Evolutionary conservation across 768 basidiomycete genomes (phyloP), one percentile per base, ranked within the genome.

Genomic region (Grammothele lineata): DNA sequence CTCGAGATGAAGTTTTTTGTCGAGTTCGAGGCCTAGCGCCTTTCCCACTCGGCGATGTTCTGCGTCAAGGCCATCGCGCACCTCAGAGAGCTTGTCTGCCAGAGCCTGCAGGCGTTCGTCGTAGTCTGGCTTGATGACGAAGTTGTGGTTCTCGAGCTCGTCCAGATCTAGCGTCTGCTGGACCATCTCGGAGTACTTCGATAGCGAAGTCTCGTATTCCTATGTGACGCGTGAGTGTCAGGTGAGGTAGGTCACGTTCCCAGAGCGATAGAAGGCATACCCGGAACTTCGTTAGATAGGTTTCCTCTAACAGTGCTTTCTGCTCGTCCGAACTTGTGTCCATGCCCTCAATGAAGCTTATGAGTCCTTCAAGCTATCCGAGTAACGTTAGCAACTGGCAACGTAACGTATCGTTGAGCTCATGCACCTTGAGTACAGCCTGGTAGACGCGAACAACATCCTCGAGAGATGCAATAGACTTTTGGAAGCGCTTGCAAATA

Each of bases 391-490:
- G 14, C 8, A 7, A 30, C 8, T 30, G 27, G 7, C 8, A 30
- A 30, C 27, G 14, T 7, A 14, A 30, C n/a, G n/a, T n/a, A n/a
- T n/a, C n/a, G n/a, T n/a, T 14, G 8, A 30, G 7, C 8, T 30
- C 27, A 30, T 33, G 5, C 23, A 92, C 92, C 71, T 89, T 89
- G 21, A 87, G 65, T 1, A 93, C 82, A 1, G 94, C 92, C 63
- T 99, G 95, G 62, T 97, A 97, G 0, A 95, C 86, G 2, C 95
- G 81, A 9, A 98, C 92, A 6, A 98, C 92, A 57, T 99, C 94
- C 58, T 98, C 93, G 5, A 99, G 76, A 0, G 82, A 81, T 0
- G 93, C 93, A 4, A 80, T 75, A 0, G 81, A 76, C 53, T 86
- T 87, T 64, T 91, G 86, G 67, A 99, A 94, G 15, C 88, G 80